A percentile compares a stretch with the other conserved stretches of the same genome.
These are phyloP conservation scores for Penicillium paradoxum DNA, from an alignment of 495 filamentous ascomycete genomes.

Conservation along the genomic window DNA sequence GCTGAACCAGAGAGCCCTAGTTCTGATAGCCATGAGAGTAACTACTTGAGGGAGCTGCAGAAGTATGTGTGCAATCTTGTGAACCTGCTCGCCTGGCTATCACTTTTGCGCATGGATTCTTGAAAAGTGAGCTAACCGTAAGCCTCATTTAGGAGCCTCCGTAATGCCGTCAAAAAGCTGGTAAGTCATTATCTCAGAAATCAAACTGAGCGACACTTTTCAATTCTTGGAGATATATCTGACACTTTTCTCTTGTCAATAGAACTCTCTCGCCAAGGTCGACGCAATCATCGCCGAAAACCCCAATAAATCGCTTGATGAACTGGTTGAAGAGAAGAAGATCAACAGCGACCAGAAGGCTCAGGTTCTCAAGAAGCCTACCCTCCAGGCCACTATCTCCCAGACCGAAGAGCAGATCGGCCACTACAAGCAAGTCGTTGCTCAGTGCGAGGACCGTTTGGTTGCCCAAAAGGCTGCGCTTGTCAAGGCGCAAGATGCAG, in stretches of 20 bases:
- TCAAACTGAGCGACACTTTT: background rate
- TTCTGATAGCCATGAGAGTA: conserved; percentile 60
- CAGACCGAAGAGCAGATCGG: conserved; percentile 81
- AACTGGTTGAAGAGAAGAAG: conserved; percentile 74
- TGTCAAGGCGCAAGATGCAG: conserved; percentile 63
- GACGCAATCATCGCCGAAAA: conserved; percentile 75
- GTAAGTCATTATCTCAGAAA: conserved; percentile 43
- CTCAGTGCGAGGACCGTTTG: conserved; percentile 66
- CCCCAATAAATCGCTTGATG: conserved; percentile 68
- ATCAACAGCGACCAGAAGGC: conserved; percentile 93
- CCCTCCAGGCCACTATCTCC: conserved; percentile 64
- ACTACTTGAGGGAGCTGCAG: conserved; percentile 77
- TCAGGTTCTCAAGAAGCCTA: conserved; percentile 84
- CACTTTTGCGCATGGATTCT: background rate
- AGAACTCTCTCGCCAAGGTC: conserved; percentile 75
- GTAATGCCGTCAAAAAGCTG: conserved; percentile 83
- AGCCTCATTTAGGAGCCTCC: conserved; percentile 59
- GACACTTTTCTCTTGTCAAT: background rate
- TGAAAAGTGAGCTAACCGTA: conserved; percentile 7
- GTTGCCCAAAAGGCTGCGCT: conserved; percentile 65
- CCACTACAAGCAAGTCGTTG: conserved; percentile 76
- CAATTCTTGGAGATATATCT: background rate
- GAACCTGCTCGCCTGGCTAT: background rate
- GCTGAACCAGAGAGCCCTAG: conserved; percentile 29
- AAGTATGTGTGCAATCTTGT: conserved; percentile 54